These are phyloP conservation scores for Noccaea caerulescens DNA, from an alignment of 345 rosid species.

Conservation along the genomic window DNA sequence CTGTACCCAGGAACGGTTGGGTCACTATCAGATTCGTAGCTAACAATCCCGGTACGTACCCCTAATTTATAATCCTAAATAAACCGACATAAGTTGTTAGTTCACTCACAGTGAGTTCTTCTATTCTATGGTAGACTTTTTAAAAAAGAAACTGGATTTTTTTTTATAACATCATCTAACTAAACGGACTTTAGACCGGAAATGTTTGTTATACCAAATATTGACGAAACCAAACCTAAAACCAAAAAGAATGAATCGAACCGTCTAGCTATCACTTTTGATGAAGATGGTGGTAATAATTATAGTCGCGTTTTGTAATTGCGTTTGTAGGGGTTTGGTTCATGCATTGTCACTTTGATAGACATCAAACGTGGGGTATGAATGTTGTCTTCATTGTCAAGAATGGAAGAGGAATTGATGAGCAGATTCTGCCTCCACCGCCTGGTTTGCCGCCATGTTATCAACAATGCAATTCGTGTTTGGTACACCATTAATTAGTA, in stretches of 20 bases:
- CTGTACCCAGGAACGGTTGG: conserved; percentile 40
- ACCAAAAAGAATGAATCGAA: neutral
- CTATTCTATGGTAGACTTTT: too few species aligned
- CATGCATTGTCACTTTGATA: conserved; percentile 48
- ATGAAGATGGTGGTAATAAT: conserved; percentile 3
- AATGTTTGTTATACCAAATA: too few species aligned
- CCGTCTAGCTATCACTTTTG: neutral
- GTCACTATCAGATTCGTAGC: conserved; percentile 34
- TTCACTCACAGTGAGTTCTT: too few species aligned
- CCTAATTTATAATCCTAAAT: too few species aligned
- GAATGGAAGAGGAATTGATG: conserved; percentile 31
- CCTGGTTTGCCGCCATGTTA: conserved; percentile 40
- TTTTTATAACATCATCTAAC: too few species aligned
- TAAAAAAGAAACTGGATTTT: too few species aligned
- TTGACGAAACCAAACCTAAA: neutral
- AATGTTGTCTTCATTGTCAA: conserved; percentile 47
- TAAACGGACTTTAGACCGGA: too few species aligned
- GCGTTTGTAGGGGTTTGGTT: conserved; percentile 51
- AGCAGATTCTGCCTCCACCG: conserved; percentile 44
- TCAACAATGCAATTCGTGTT: neutral
- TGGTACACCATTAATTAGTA: too few species aligned
- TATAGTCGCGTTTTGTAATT: conserved; percentile 1
- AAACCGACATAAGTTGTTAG: too few species aligned
- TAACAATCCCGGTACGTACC: conserved; percentile 36
- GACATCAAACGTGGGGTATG: conserved; percentile 53